These are phyloP conservation scores for Epicoccum sorghinum DNA, from an alignment of 2,329 filamentous ascomycete genomes.

Conservation along the genomic window DNA sequence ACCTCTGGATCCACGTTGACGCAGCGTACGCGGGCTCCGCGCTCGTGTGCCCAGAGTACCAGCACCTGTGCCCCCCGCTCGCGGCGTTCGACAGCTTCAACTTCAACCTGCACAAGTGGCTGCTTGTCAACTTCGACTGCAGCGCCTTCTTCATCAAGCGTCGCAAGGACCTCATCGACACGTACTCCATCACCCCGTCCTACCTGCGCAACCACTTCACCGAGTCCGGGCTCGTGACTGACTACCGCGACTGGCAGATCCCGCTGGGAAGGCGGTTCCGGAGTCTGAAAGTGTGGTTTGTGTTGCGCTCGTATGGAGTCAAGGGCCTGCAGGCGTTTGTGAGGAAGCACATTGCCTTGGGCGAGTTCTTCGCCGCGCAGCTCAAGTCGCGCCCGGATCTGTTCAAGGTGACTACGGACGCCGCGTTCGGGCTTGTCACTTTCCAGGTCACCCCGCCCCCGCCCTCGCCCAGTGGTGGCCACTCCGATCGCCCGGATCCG, in stretches of 20 bases:
- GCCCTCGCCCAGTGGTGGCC: constrained; percentile 18
- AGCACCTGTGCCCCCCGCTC: constrained; percentile 68
- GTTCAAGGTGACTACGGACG: constrained; percentile 76
- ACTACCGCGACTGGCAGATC: constrained; percentile 98
- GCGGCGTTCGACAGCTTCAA: constrained; percentile 83
- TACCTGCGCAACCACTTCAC: constrained; percentile 85
- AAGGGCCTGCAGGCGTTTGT: constrained; percentile 77
- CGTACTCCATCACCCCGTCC: constrained; percentile 77
- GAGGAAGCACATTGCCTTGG: constrained; percentile 69
- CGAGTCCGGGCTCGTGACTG: constrained; percentile 83
- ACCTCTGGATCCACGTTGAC: constrained; percentile 91
- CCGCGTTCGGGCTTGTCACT: constrained; percentile 81
- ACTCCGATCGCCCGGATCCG: constrained; percentile 33
- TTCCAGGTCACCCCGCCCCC: constrained; percentile 60
- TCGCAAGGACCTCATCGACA: constrained; percentile 76
- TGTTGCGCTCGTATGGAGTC: constrained; percentile 81
- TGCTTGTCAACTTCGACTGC: constrained; percentile 89
- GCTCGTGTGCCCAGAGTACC: constrained; percentile 80
- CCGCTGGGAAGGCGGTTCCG: constrained; percentile 88
- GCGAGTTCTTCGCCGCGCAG: constrained; percentile 71
- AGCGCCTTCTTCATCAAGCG: constrained; percentile 78
- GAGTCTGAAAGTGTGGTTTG: constrained; percentile 93
- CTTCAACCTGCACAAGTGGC: constrained; percentile 97
- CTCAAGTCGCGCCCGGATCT: constrained; percentile 68
- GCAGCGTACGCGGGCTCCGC: constrained; percentile 90